Evolutionary conservation across 129 eudicot genomes (phyloP), one percentile per base, ranked within the genome.

Genomic region (Rutidosis leptorrhynchoides): DNA sequence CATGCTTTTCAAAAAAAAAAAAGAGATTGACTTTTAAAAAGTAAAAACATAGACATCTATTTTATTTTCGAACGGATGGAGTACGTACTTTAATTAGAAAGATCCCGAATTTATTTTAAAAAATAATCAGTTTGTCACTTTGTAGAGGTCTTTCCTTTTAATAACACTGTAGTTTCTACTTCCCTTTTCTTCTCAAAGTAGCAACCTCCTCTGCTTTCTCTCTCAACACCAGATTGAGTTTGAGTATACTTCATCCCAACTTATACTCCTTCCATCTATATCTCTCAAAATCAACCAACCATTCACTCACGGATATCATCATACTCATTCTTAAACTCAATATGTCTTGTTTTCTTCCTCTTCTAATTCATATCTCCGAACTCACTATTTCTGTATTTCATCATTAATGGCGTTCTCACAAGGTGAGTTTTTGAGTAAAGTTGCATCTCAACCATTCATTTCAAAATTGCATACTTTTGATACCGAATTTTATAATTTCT

Each of bases 161-260:
- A 51, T 66, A 51, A 29, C 23, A 68, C 28, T 32, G 5, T 68
- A 20, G 4, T 35, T 30, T 35, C n/a, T 6, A 4, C 61, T 67
- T 58, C 74, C 22, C 68, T 74, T 74, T 48, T 29, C 12, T 65
- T 45, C 67, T 30, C 68, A 58, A 65, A 60, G 74, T 75, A 16
- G 37, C 20, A 45, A 74, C 30, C 66, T 62, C 24, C 76, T 11
- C 5, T 65, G 24, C 65, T 64, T 52, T 49, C 25, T 48, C 74
- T 40, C 74, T 75, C 55, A 58, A 61, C 67, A 19, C 27, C 48
- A 19, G 69, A 35, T 75, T 68, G 74, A 68, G 69, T 52, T 75
- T 68, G 74, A 68, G 79, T 75, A 72, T 59, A 20, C 55, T 61
- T 67, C 65, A 62, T 25, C 64, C 58, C 74, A 48, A 32, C 10